Evolutionary conservation across 306 rosid genomes (phyloP).

Genomic region (Trifolium fragiferum): DNA sequence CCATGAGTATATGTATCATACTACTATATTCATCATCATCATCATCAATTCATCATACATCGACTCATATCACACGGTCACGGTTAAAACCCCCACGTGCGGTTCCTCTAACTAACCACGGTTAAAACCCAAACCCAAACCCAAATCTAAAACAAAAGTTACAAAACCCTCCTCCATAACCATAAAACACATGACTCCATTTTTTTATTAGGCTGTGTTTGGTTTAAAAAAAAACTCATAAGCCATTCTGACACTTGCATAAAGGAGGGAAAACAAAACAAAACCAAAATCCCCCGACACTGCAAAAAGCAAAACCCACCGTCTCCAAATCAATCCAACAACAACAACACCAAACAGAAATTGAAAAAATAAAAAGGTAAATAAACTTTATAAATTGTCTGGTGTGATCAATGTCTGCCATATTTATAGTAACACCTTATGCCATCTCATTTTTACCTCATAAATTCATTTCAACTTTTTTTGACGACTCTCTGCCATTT

Average conservation of each 20-base stretch:
- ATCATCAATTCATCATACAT: not conserved
- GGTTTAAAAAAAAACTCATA: no score
- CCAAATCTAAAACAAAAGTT: slow-evolving; percentile 17
- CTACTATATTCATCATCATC: not conserved
- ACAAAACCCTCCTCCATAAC: not conserved
- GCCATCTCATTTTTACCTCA: slow-evolving; percentile 6
- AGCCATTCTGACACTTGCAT: not conserved
- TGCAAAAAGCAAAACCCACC: slow-evolving; percentile 3
- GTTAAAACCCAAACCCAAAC: not conserved
- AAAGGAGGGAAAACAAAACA: not conserved
- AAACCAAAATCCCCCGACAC: slow-evolving; percentile 18
- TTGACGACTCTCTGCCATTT: slow-evolving; percentile 47
- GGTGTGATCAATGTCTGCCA: slow-evolving; percentile 30
- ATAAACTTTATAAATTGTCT: not conserved
- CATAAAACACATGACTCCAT: not conserved
- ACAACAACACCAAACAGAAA: not conserved
- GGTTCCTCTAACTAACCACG: slow-evolving; percentile 28
- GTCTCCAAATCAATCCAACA: not conserved
- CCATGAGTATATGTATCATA: slow-evolving; percentile 18
- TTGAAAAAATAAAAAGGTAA: slow-evolving; percentile 18
- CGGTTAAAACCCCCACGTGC: slow-evolving; percentile 44
- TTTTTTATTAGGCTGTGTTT: not conserved
- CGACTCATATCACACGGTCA: slow-evolving; percentile 9
- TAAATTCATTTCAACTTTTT: slow-evolving; percentile 44
- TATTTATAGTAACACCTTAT: slow-evolving; percentile 34